phyloP scores from a whole-genome alignment of 441 rosid genomes.

The Viola pubescens region DNA sequence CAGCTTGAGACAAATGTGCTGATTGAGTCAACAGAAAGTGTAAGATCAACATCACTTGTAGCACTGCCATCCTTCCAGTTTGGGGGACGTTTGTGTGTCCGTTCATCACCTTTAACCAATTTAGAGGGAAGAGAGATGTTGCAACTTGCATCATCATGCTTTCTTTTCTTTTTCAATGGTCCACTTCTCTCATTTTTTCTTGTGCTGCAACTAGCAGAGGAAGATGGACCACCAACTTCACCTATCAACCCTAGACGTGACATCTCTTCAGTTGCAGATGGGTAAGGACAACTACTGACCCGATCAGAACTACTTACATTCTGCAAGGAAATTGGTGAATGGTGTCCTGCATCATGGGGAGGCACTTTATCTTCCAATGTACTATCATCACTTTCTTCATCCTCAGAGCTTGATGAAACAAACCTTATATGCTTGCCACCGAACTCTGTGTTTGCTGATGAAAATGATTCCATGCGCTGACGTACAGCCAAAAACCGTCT shows the following conservation, averaged over 20 bases:
- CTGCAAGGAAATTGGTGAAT: slow-evolving; percentile 16
- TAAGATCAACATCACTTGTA: slow-evolving; percentile 36
- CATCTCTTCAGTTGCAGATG: slow-evolving; percentile 85
- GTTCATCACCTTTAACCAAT: slow-evolving; percentile 25
- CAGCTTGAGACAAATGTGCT: slow-evolving; percentile 67
- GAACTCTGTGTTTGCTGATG: slow-evolving; percentile 44
- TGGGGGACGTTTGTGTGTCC: slow-evolving; percentile 18
- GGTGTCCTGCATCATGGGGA: slow-evolving; percentile 20
- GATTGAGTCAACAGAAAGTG: slow-evolving; percentile 40
- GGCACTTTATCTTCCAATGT: slow-evolving; percentile 24
- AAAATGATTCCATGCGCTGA: slow-evolving; percentile 64
- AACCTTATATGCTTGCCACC: slow-evolving; percentile 78
- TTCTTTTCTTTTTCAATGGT: slow-evolving; percentile 44
- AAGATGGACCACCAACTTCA: slow-evolving; percentile 24
- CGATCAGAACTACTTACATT: slow-evolving; percentile 32
- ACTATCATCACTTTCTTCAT: slow-evolving; percentile 42
- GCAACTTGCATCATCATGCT: slow-evolving; percentile 29
- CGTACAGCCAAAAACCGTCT: slow-evolving; percentile 52
- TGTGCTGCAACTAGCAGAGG: slow-evolving; percentile 25
- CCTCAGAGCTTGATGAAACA: slow-evolving; percentile 75
- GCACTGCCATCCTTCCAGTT: slow-evolving; percentile 24
- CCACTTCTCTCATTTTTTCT: slow-evolving; percentile 11
- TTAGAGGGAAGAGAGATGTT: slow-evolving; percentile 33
- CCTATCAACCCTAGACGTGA: slow-evolving; percentile 64
- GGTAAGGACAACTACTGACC: slow-evolving; percentile 82